Evolutionary conservation across 2,329 filamentous ascomycete genomes (phyloP).

Genomic region (Aureobasidium vineae): DNA sequence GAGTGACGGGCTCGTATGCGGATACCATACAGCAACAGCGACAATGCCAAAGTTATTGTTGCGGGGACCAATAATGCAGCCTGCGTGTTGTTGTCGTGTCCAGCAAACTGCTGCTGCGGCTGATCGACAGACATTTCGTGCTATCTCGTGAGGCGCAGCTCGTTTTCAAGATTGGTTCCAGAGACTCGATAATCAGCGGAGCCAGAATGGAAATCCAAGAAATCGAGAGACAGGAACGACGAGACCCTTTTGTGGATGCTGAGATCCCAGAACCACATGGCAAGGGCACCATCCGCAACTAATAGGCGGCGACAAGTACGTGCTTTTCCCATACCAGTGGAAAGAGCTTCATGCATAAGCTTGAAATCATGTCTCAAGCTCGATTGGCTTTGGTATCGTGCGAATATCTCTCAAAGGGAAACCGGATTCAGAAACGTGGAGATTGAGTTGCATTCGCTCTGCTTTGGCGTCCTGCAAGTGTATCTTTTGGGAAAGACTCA

Average conservation of each 20-base stretch:
- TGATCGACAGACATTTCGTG: constrained; percentile 12
- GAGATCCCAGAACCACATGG: constrained; percentile 18
- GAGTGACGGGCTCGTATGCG: constrained; percentile 3
- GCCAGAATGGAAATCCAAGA: neutral
- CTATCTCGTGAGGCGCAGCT: neutral
- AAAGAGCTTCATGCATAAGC: constrained; percentile 21
- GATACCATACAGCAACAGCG: constrained; percentile 7
- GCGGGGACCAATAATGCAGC: constrained; percentile 9
- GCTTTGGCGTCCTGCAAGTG: constrained; percentile 16
- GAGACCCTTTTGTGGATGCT: neutral
- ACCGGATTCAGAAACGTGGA: neutral
- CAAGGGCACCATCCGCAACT: neutral
- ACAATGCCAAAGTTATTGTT: neutral
- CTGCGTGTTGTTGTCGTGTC: neutral
- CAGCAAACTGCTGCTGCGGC: neutral
- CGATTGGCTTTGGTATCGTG: constrained; percentile 5
- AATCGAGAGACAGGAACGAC: neutral
- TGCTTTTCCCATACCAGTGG: neutral
- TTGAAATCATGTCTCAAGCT: neutral
- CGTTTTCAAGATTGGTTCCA: neutral
- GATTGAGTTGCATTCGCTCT: neutral
- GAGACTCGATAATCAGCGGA: neutral
- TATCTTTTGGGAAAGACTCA: neutral
- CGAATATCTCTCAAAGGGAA: neutral
- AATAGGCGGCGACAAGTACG: neutral